phyloP scores from a whole-genome alignment of 1,284 basidiomycete species.

The Ustilago shanxiensis region DNA sequence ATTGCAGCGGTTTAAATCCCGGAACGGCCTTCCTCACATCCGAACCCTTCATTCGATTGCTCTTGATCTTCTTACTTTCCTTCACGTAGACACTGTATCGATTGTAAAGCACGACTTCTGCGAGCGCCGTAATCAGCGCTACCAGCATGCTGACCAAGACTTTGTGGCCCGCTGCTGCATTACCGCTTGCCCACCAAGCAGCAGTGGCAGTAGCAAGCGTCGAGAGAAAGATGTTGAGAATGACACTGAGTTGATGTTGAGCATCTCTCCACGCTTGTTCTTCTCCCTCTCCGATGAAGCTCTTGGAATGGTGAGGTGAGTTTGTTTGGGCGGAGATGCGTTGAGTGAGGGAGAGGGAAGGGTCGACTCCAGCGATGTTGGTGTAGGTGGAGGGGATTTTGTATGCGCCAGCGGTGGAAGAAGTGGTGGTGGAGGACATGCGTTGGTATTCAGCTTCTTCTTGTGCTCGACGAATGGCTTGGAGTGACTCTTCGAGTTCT shows the following conservation, averaged over 20 bases:
- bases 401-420: constrained; percentile 6
- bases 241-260: constrained; percentile 33
- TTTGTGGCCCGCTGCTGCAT: constrained; percentile 21
- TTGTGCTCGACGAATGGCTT: constrained; percentile 35
- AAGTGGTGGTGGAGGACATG: constrained; percentile 26
- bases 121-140: constrained; percentile 32
- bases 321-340: constrained; percentile 18
- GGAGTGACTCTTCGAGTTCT: constrained; percentile 34
- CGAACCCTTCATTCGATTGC: constrained; percentile 29
- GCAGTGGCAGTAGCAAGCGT: constrained; percentile 39
- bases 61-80: constrained; percentile 29
- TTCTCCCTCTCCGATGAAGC: constrained; percentile 5
- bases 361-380: constrained; percentile 45
- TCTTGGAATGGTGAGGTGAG: constrained; percentile 1
- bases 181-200: constrained; percentile 45
- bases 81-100: constrained; percentile 38
- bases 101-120: constrained; percentile 46
- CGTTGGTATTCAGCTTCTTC: constrained; percentile 44
- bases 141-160: constrained; percentile 34
- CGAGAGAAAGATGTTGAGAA: constrained; percentile 48
- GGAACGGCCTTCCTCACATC: constrained; percentile 15
- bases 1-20: constrained; percentile 31
- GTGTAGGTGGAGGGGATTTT: constrained; percentile 29
- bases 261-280: constrained; percentile 45
- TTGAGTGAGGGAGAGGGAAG: constrained; percentile 27